phyloP scores from a whole-genome alignment of 768 basidiomycete genomes.

The Lanmaoa rubissima region DNA sequence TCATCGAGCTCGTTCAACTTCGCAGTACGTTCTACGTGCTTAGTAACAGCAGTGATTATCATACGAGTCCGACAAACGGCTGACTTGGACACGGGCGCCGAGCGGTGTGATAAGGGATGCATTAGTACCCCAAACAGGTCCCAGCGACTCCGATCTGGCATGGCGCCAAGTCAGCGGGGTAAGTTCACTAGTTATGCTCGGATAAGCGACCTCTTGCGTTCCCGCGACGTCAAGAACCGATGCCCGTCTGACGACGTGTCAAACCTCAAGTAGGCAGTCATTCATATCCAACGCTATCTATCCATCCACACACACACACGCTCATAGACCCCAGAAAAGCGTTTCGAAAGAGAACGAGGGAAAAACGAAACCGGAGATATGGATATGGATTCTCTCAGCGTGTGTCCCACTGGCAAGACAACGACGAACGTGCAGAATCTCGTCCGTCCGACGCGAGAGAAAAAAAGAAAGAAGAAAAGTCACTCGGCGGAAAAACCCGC shows the following conservation, averaged over 20 bases:
- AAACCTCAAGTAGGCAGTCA: neutral
- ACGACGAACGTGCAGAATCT: neutral
- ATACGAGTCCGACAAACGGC: too few relatives aligned
- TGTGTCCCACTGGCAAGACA: neutral
- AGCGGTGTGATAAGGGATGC: too few relatives aligned
- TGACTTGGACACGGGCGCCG: too few relatives aligned
- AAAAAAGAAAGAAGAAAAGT: neutral
- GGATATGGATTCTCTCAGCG: neutral
- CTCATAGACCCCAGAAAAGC: neutral
- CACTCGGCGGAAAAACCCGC: neutral
- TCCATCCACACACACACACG: neutral
- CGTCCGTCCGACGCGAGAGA: neutral
- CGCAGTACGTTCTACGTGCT: too few relatives aligned
- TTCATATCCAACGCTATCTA: neutral
- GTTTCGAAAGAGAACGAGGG: neutral
- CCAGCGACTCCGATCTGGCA: too few relatives aligned
- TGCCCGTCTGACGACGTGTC: conserved; percentile 4
- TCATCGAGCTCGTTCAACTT: too few relatives aligned
- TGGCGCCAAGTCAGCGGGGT: too few relatives aligned
- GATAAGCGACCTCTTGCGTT: neutral
- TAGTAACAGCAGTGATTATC: too few relatives aligned
- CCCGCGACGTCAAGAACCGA: neutral
- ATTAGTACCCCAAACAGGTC: too few relatives aligned
- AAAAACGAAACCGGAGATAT: neutral
- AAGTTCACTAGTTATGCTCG: too few relatives aligned